These are phyloP conservation scores for Sporothrix humicola DNA, from an alignment of 2,329 filamentous ascomycete genomes.

Conservation along the genomic window DNA sequence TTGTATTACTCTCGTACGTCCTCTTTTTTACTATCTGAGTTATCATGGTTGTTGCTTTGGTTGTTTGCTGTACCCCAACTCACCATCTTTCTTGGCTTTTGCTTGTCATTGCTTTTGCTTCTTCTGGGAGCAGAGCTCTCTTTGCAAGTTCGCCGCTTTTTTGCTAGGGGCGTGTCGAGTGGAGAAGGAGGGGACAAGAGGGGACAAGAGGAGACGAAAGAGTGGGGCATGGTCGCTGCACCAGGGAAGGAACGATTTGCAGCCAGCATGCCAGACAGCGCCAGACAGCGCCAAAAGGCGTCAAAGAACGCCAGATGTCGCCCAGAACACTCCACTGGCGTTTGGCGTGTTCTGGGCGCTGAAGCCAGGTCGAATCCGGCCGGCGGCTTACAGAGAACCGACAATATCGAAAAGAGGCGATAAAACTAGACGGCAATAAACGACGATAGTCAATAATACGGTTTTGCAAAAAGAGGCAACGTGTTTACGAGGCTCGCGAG, in stretches of 20 bases:
- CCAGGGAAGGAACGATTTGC: slow-evolving; percentile 19
- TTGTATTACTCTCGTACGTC: background rate
- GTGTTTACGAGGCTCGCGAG: background rate
- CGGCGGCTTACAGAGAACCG: slow-evolving; percentile 8
- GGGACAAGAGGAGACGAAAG: background rate
- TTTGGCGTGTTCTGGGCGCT: background rate
- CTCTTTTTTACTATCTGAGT: background rate
- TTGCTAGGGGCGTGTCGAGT: slow-evolving; percentile 18
- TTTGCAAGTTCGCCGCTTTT: background rate
- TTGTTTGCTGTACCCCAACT: slow-evolving; percentile 8
- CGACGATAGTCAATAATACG: background rate
- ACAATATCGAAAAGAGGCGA: background rate
- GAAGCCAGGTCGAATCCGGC: slow-evolving; percentile 11
- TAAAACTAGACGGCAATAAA: background rate
- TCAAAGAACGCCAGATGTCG: background rate
- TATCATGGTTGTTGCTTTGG: background rate
- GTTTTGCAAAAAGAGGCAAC: background rate
- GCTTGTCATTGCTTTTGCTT: slow-evolving; percentile 1
- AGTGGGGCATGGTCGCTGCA: background rate
- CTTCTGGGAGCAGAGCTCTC: background rate
- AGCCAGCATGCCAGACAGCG: background rate
- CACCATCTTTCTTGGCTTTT: slow-evolving; percentile 2
- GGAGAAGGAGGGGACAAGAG: slow-evolving; percentile 20
- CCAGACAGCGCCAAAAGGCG: background rate
- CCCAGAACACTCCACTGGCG: background rate